Conservation (phyloP, 306 rosid species). For the Mimosa pudica region DNA sequence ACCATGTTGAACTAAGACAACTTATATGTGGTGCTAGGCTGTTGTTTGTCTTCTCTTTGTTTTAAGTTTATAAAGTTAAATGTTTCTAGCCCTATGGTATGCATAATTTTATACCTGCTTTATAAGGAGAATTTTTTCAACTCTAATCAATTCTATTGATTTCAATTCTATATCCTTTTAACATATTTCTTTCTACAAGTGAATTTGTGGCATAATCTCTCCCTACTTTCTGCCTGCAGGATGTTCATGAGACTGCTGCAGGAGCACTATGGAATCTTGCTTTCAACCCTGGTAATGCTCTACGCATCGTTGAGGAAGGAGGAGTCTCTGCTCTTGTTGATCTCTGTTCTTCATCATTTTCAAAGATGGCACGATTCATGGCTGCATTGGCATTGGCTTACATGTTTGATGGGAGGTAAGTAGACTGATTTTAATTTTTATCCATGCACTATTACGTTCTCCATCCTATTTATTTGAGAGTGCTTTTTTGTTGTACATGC, state of each 20-base stretch:
- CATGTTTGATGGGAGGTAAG: constrained; percentile 99
- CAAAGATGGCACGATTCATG: constrained; percentile 99
- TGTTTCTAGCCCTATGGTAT: constrained; percentile 15
- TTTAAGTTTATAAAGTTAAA: not conserved
- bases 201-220: constrained; percentile 32
- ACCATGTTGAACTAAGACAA: not conserved
- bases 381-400: constrained; percentile 97
- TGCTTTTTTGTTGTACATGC: constrained; percentile 12
- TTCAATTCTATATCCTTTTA: constrained; percentile 14
- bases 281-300: constrained; percentile 95
- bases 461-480: constrained; percentile 13
- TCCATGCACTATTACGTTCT: constrained; percentile 2
- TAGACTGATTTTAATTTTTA: constrained; percentile 13
- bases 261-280: constrained; percentile 99
- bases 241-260: constrained; percentile 99
- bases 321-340: constrained; percentile 95
- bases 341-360: constrained; percentile 89
- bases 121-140: constrained; percentile 9
- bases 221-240: constrained; percentile 62
- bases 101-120: not conserved
- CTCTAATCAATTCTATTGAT: not conserved
- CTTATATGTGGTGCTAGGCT: constrained; percentile 21
- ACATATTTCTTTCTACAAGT: constrained; percentile 11
- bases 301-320: constrained; percentile 96
- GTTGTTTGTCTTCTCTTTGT: constrained; percentile 6